Percentiles rank a stretch among this genome's conserved stretches.
Conservation (phyloP, 176 grass and related monocot species). For the Areca catechu region DNA sequence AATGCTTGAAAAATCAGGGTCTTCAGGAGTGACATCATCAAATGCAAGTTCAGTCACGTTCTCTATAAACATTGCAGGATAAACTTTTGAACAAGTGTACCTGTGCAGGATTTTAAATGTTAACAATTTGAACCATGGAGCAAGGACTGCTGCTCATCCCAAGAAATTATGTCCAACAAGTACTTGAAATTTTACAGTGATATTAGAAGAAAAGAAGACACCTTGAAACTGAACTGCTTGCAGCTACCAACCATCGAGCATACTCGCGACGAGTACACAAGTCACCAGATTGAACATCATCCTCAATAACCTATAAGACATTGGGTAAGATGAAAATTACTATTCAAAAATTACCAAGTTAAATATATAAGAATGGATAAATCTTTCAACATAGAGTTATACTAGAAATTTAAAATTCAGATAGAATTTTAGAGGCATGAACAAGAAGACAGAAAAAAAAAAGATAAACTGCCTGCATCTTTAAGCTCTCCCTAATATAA, state of each 20-base stretch:
- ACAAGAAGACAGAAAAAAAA: no score
- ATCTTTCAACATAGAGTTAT: no score
- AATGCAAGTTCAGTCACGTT: constrained; percentile 91
- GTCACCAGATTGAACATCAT: constrained; percentile 61
- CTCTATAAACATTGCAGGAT: constrained; percentile 95
- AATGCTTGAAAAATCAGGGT: constrained; percentile 80
- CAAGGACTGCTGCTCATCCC: no score
- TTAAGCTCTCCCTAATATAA: no score
- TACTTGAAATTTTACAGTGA: no score
- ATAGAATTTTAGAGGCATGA: no score
- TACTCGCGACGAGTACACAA: constrained; percentile 87
- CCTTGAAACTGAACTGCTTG: constrained; percentile 84
- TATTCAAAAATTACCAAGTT: constrained; percentile 11
- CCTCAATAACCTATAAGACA: constrained; percentile 72
- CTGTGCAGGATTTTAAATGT: constrained; percentile 21
- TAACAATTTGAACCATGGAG: neutral
- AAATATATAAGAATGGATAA: neutral
- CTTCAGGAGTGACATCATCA: constrained; percentile 74
- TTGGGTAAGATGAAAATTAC: constrained; percentile 10
- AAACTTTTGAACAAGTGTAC: constrained; percentile 79
- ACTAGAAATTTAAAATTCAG: no score
- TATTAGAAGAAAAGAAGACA: neutral
- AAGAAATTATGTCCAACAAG: no score
- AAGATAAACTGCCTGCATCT: no score
- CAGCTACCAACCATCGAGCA: constrained; percentile 86